Percentiles rank a stretch among this genome's conserved stretches.
Conservation (phyloP, 1,139 yeast genomes). For the Debaryomyces singareniensis region DNA sequence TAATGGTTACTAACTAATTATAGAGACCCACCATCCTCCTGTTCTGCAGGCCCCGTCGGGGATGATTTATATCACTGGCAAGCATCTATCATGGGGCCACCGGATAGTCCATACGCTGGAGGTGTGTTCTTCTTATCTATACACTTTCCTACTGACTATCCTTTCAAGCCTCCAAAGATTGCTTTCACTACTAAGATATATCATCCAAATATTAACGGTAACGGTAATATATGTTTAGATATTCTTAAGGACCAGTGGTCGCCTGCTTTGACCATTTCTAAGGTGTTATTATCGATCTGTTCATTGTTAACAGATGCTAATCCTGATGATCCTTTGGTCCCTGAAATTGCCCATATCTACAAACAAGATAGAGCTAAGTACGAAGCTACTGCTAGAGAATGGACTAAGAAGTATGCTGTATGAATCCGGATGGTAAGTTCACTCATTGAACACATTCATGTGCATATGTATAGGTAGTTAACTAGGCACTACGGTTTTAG, state of each 20-base stretch:
- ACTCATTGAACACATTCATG: no score
- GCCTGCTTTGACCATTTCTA: slow-evolving; percentile 84
- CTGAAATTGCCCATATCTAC: slow-evolving; percentile 95
- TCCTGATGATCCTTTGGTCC: slow-evolving; percentile 98
- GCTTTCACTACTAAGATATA: slow-evolving; percentile 86
- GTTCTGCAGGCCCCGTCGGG: slow-evolving; percentile 99
- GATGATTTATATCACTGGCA: slow-evolving; percentile 96
- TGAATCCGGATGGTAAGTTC: slow-evolving; percentile 22
- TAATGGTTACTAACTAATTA: slow-evolving; percentile 21
- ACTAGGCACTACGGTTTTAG: slow-evolving; percentile 1
- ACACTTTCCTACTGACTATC: slow-evolving; percentile 93
- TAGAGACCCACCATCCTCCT: slow-evolving; percentile 98
- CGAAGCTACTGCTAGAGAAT: slow-evolving; percentile 96
- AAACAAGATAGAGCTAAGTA: slow-evolving; percentile 91
- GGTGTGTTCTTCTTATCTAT: slow-evolving; percentile 89
- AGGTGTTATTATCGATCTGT: slow-evolving; percentile 82
- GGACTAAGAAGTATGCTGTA: slow-evolving; percentile 98
- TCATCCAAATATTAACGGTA: slow-evolving; percentile 86
- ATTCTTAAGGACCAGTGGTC: slow-evolving; percentile 89
- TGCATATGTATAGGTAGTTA: no score
- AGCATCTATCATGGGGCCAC: slow-evolving; percentile 94
- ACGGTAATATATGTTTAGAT: slow-evolving; percentile 83
- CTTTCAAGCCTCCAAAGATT: slow-evolving; percentile 91
- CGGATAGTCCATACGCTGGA: slow-evolving; percentile 90
- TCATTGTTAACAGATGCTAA: slow-evolving; percentile 94